Percentiles rank a stretch among this genome's conserved stretches.
phyloP scores from a whole-genome alignment of 352 stramenopile species.

The Pythium dissotocum region DNA sequence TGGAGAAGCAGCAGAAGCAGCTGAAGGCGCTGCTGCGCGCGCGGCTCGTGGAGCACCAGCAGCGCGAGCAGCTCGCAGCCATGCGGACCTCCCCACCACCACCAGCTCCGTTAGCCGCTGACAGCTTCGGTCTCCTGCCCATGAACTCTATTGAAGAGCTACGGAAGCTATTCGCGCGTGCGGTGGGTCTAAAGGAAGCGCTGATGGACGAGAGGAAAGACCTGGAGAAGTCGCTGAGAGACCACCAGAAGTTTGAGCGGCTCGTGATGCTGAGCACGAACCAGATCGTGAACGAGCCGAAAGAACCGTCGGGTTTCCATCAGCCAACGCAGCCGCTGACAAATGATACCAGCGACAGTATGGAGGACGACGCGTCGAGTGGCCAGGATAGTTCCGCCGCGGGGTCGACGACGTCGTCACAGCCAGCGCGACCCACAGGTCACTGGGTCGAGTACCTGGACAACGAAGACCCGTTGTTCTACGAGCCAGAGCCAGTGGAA shows the following conservation, averaged over 20 bases:
- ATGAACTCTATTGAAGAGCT: constrained; percentile 12
- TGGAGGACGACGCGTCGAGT: constrained; percentile 21
- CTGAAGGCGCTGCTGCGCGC: constrained; percentile 18
- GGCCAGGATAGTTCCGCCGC: constrained; percentile 2
- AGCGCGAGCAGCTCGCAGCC: not conserved
- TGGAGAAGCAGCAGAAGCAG: constrained; percentile 20
- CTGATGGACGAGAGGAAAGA: constrained; percentile 24
- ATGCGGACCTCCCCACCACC: not conserved
- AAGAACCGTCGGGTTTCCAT: constrained; percentile 3
- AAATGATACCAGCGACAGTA: constrained; percentile 12
- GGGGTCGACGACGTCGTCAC: not conserved
- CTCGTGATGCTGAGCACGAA: constrained; percentile 18
- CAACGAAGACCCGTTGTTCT: constrained; percentile 24
- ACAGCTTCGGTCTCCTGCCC: not conserved
- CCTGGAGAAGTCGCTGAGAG: constrained; percentile 16
- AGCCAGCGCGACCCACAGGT: not conserved
- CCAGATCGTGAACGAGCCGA: constrained; percentile 28
- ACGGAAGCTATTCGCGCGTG: constrained; percentile 15
- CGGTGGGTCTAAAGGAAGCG: constrained; percentile 24
- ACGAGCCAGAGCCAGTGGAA: constrained; percentile 25
- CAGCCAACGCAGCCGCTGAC: not conserved
- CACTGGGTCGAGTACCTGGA: constrained; percentile 30
- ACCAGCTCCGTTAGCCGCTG: not conserved
- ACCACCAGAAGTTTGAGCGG: constrained; percentile 26
- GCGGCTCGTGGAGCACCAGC: constrained; percentile 10